Percentiles rank a stretch among this genome's conserved stretches.
Evolutionary conservation across 1,139 yeast species (phyloP).

Genomic region (Candida sp.): DNA sequence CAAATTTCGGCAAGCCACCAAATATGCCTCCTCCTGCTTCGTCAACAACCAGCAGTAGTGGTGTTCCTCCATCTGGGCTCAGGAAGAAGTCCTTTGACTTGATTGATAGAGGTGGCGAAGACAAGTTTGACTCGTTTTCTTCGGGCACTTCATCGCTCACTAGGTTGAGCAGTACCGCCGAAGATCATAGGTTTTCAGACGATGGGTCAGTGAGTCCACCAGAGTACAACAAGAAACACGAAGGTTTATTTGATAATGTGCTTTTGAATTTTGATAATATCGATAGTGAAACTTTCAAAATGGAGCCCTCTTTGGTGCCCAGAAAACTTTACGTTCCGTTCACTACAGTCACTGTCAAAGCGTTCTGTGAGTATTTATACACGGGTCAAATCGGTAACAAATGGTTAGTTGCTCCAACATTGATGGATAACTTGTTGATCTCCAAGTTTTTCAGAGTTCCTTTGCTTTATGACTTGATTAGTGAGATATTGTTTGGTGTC

Average conservation of each 20-base stretch:
- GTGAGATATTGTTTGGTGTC: slow-evolving; percentile 71
- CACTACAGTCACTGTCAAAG: slow-evolving; percentile 60
- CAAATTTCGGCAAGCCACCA: slow-evolving; percentile 12
- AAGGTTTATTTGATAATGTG: slow-evolving; percentile 27
- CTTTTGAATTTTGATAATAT: slow-evolving; percentile 42
- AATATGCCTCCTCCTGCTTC: background rate
- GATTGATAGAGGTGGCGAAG: background rate
- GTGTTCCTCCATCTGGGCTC: background rate
- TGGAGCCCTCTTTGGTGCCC: slow-evolving; percentile 69
- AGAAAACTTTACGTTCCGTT: slow-evolving; percentile 72
- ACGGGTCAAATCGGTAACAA: slow-evolving; percentile 81
- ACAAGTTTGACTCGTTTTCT: slow-evolving; percentile 14
- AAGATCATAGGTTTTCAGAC: slow-evolving; percentile 3
- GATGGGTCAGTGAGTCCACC: slow-evolving; percentile 4
- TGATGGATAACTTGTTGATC: slow-evolving; percentile 64
- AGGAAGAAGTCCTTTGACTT: slow-evolving; percentile 9
- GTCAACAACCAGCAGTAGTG: background rate
- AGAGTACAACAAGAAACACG: background rate
- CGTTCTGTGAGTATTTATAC: slow-evolving; percentile 72
- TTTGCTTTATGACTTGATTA: slow-evolving; percentile 64
- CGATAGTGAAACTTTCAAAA: slow-evolving; percentile 34
- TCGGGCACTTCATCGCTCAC: slow-evolving; percentile 16
- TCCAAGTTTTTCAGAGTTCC: slow-evolving; percentile 72
- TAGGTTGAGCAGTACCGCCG: slow-evolving; percentile 4
- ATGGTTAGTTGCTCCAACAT: slow-evolving; percentile 70